Evolutionary conservation across 225 moss, liverwort and hornwort genomes (phyloP), one percentile per base, ranked within the genome.

Genomic region (Asterella californica): DNA sequence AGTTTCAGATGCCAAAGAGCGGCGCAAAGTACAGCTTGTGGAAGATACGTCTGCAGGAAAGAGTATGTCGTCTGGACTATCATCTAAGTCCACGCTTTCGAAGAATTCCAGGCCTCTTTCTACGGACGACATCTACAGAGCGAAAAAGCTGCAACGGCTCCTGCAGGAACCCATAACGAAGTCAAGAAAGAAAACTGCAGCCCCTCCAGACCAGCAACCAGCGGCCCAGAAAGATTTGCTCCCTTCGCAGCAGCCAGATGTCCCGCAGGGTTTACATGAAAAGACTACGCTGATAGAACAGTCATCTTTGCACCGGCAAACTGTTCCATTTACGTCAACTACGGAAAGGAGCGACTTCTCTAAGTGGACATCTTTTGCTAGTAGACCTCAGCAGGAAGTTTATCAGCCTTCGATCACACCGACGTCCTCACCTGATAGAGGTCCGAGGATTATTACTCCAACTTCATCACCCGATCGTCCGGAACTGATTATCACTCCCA

Each of bases 61-160:
- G 81, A 88, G 78, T 72, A 79, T 88, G 30, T 80, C 86, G 76
- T 79, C 89, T 71, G 86, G 86, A 79, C 85, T 85, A 72, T 75
- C 83, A 53, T 89, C 89, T 70, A 77, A 78, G 67, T 46, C 72
- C 6, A 47, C 80, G 11, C 34, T 72, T 45, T 67, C 62, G 15
- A 94, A 94, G 84, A 90, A 80, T 30, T 94, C 96, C 54, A 91
- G 96, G 74, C 96, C 96, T 36, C 86, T 96, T 48, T 96, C 96
- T 76, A 94, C 96, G 33, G 96, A 96, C 88, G 96, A 96, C 80
- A 94, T 96, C 74, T 94, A 92, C 46, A 96, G 90, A 90, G 92
- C 94, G 71, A 96, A 96, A 80, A 84, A 91, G 80, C 94, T 92
- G 75, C 91, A 94, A 67, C 96, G 96, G 15, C 86, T 96, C 38